phyloP scores from a whole-genome alignment of 305 asterid species.

The Fraxinus angustifolia region DNA sequence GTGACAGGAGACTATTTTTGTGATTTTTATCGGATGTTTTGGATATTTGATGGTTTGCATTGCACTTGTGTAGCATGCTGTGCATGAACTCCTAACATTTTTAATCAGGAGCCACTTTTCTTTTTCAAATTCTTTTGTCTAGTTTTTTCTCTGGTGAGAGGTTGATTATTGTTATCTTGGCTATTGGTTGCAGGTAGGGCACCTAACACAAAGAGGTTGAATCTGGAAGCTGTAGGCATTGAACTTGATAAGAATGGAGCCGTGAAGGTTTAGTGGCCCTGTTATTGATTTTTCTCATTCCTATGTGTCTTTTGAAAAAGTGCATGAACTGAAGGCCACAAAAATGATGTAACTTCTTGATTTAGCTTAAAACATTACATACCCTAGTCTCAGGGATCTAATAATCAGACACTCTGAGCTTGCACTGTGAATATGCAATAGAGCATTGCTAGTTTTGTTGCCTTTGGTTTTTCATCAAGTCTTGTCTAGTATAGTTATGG shows the following conservation, averaged over 20 bases:
- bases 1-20: neutral
- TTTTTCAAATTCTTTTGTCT: neutral
- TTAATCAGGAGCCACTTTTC: neutral
- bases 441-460: neutral
- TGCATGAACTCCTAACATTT: neutral
- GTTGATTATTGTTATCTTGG: conserved; percentile 5
- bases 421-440: neutral
- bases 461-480: neutral
- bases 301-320: conserved; percentile 1
- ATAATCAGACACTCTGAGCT: neutral
- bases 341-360: neutral
- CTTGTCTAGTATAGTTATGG: neutral
- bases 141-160: neutral
- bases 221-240: conserved; percentile 82
- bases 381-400: neutral
- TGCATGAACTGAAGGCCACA: neutral
- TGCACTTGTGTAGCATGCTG: neutral
- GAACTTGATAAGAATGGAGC: conserved; percentile 74
- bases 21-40: neutral
- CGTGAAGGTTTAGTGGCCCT: conserved; percentile 51
- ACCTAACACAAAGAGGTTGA: conserved; percentile 86
- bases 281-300: neutral
- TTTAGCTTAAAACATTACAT: neutral
- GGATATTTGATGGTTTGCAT: neutral
- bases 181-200: conserved; percentile 62